These are phyloP conservation scores for Nakazawaea laoshanensis DNA, from an alignment of 805 yeast genomes.

Conservation along the genomic window DNA sequence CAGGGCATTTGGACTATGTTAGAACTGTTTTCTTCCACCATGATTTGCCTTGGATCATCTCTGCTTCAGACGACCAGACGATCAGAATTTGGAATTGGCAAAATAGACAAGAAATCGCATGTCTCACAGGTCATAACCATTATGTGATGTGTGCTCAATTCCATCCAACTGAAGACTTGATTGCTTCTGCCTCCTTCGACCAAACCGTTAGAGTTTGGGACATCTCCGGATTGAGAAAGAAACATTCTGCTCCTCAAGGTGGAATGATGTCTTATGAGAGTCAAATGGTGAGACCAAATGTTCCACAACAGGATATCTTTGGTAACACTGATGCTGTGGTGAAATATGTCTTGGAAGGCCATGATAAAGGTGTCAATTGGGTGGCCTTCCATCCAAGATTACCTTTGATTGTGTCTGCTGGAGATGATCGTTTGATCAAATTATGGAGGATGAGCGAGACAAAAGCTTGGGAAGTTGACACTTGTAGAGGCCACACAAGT, in stretches of 20 bases:
- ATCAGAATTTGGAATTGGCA: constrained; percentile 99
- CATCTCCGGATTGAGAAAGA: constrained; percentile 87
- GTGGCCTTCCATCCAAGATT: constrained; percentile 96
- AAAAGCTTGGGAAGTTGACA: constrained; percentile 98
- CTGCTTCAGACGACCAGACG: constrained; percentile 96
- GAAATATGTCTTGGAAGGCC: constrained; percentile 94
- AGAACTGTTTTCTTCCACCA: constrained; percentile 92
- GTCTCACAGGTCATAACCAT: constrained; percentile 96
- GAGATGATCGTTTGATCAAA: constrained; percentile 92
- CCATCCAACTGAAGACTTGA: constrained; percentile 91
- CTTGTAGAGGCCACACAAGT: constrained; percentile 96
- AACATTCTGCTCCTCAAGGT: constrained; percentile 70
- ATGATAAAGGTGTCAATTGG: constrained; percentile 98
- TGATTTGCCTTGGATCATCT: constrained; percentile 94
- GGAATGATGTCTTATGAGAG: constrained; percentile 40
- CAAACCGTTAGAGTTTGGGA: constrained; percentile 99
- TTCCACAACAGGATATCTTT: constrained; percentile 85
- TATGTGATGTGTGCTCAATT: constrained; percentile 97
- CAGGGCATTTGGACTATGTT: constrained; percentile 92
- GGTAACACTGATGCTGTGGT: constrained; percentile 93
- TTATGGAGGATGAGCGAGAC: constrained; percentile 97
- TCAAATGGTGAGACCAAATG: constrained; percentile 49
- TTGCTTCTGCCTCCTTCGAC: constrained; percentile 93
- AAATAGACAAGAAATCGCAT: constrained; percentile 93
- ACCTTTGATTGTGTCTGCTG: constrained; percentile 91